Base-by-base conservation (phyloP, 2,329 filamentous ascomycete genomes). In the Grosmannia serpens region DNA sequence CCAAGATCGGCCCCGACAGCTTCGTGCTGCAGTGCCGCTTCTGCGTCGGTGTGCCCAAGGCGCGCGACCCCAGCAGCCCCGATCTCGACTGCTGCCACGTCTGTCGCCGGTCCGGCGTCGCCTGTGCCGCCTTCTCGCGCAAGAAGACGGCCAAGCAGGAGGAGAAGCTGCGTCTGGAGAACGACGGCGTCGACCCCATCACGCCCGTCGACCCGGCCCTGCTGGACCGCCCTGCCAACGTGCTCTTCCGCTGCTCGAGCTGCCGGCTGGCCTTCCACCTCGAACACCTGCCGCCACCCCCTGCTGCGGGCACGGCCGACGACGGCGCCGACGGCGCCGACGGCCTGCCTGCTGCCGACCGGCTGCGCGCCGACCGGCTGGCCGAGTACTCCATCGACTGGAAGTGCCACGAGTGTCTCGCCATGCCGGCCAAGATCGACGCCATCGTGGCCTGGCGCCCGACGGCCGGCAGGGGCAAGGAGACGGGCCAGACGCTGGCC, bases 21-120 rank as follows among this genome's bases (percentile, higher is more conserved):
- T 97, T 95, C 65, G 85, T 99, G 20, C 74, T 99, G 46, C 94
- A 99, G 69, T 99, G 94, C 73, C 86, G 85, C 63, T 87, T 85
- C 59, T 99, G 94, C 69, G 80, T 97, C 62, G 86, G 86, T 4
- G 68, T 79, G 24, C 79, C 84, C 52, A 75, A 76, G 61, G 84
- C 84, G 67, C 91, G 88, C 66, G 89, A 96, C 63, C 62, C 66
- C 0, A 78, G 75, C 22, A 84, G 86, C 1, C 91, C 94, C 0
- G 79, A 84, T 61, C 79, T 90, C 52, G 83, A 85, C 59, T 75
- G 75, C 52, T 99, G 95, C 66, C 82, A 87, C 61, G 74, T 73
- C 8, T 99, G 94, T 68, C 80, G 78, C 57, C 68, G 76, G 35
- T 67, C 74, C n/a, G 89, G 89, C 1, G 69, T 70, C 0, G 80